Conservation (phyloP, 495 filamentous ascomycete genomes). For the Xylaria sp. region DNA sequence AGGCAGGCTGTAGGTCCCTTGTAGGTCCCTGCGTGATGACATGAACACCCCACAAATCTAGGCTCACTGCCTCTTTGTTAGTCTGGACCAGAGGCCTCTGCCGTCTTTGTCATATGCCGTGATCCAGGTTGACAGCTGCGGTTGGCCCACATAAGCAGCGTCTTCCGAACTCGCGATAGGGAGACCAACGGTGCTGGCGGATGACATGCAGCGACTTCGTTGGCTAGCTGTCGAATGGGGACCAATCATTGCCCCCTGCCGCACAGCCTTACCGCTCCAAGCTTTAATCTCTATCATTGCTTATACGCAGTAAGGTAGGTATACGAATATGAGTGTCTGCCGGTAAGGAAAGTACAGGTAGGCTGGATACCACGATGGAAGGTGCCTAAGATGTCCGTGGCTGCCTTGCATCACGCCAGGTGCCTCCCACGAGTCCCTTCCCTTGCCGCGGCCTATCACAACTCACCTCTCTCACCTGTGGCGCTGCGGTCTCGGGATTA, state of each 20-base stretch:
- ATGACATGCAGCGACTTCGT: conserved; percentile 10
- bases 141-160: conserved; percentile 3
- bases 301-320: background rate
- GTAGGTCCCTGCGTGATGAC: background rate
- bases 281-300: background rate
- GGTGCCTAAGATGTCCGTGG: conserved; percentile 7
- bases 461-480: background rate
- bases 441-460: background rate
- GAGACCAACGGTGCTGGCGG: background rate
- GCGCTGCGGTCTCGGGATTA: background rate
- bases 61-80: background rate
- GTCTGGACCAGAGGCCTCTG: background rate
- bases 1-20: background rate
- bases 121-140: background rate
- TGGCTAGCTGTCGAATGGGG: background rate
- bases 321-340: background rate
- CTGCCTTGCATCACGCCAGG: conserved; percentile 7
- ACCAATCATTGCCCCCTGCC: conserved; percentile 2
- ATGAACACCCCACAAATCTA: conserved; percentile 1
- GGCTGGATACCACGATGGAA: background rate
- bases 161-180: background rate
- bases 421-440: background rate
- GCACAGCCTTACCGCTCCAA: conserved; percentile 1
- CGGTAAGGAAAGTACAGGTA: too few relatives aligned
- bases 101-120: conserved; percentile 13